phyloP scores from a whole-genome alignment of 1,284 basidiomycete genomes.

The Veloboletus limbatus region DNA sequence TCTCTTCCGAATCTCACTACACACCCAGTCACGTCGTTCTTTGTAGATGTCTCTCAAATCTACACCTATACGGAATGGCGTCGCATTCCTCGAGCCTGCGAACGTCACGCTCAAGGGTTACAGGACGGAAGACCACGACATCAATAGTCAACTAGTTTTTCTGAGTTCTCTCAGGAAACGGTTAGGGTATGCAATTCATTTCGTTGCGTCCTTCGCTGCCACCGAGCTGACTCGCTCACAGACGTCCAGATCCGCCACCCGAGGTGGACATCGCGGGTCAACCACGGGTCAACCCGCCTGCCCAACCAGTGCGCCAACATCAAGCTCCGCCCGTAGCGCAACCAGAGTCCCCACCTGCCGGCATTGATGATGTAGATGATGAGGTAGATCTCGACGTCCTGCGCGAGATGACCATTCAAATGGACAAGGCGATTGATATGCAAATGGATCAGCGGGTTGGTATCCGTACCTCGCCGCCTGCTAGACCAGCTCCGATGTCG shows the following conservation, averaged over 20 bases:
- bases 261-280: conserved; percentile 9
- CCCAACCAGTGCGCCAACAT: conserved; percentile 6
- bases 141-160: conserved; percentile 51
- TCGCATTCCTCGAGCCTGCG: conserved; percentile 65
- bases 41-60: conserved; percentile 62
- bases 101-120: conserved; percentile 59
- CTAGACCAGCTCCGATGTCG: conserved; percentile 3
- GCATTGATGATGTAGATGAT: conserved; percentile 25
- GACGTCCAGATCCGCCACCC: conserved; percentile 28
- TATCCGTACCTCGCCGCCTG: neutral
- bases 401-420: conserved; percentile 23
- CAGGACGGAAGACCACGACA: conserved; percentile 56
- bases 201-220: neutral
- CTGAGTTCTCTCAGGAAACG: conserved; percentile 51
- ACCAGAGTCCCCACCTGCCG: conserved; percentile 11
- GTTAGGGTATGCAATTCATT: conserved; percentile 50
- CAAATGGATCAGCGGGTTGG: conserved; percentile 1
- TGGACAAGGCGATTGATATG: conserved; percentile 15
- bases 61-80: conserved; percentile 58
- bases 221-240: conserved; percentile 4
- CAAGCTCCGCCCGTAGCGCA: conserved; percentile 7
- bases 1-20: conserved; percentile 3
- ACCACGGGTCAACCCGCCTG: conserved; percentile 7
- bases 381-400: conserved; percentile 31
- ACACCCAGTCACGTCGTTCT: conserved; percentile 38